These are phyloP conservation scores for Coemansia interrupta DNA, from an alignment of 192 early-diverging fungal species.

Conservation along the genomic window DNA sequence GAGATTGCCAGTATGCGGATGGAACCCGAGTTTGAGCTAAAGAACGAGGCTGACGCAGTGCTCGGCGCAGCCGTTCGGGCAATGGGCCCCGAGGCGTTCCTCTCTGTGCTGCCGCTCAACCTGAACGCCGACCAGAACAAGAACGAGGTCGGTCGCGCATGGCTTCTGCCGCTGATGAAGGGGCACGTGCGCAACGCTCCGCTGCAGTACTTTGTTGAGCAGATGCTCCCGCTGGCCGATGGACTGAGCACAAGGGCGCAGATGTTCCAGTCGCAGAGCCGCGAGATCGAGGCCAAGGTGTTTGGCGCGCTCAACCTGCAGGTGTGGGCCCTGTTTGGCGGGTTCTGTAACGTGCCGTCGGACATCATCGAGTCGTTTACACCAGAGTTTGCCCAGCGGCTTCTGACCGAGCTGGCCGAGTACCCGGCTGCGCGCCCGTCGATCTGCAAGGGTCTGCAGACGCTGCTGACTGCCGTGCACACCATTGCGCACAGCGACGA, in stretches of 20 bases:
- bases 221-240: conserved; percentile 77
- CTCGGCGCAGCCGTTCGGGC: conserved; percentile 75
- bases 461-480: conserved; percentile 54
- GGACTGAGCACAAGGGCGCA: conserved; percentile 63
- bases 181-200: conserved; percentile 67
- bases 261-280: conserved; percentile 55
- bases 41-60: conserved; percentile 78
- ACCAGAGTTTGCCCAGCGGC: conserved; percentile 63
- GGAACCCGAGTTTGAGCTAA: conserved; percentile 77
- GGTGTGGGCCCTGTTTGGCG: conserved; percentile 82
- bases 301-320: conserved; percentile 85
- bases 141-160: conserved; percentile 70
- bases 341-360: conserved; percentile 77
- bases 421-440: conserved; percentile 72
- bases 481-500: conserved; percentile 21
- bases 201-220: conserved; percentile 66
- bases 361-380: conserved; percentile 67
- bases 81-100: conserved; percentile 76
- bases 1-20: conserved; percentile 76
- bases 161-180: conserved; percentile 83
- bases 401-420: conserved; percentile 73
- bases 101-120: conserved; percentile 77
- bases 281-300: conserved; percentile 78
- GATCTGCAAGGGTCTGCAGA: conserved; percentile 70
- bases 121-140: conserved; percentile 58